These are phyloP conservation scores for Aspergillus pseudoglaucus DNA, from an alignment of 2,329 filamentous ascomycete genomes.

Conservation along the genomic window DNA sequence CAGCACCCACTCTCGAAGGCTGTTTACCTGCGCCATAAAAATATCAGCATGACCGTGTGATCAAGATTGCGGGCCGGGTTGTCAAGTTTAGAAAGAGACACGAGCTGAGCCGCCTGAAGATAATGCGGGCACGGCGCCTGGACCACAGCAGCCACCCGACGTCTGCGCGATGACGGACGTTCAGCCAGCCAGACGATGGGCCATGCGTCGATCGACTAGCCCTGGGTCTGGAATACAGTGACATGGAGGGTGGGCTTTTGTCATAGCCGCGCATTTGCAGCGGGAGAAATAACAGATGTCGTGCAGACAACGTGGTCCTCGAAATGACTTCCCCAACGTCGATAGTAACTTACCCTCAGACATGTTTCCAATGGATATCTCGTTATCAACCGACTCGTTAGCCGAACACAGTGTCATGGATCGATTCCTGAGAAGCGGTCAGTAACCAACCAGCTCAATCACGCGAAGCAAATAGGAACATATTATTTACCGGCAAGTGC, in stretches of 20 bases:
- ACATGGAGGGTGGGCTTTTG: not conserved
- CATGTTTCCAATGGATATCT: not conserved
- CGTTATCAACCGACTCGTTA: not conserved
- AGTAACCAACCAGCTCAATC: not conserved
- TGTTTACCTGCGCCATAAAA: conserved; percentile 18
- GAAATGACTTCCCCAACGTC: not conserved
- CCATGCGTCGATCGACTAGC: not conserved
- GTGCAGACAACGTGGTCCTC: not conserved
- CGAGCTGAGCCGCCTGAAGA: not conserved
- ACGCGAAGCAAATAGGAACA: not conserved
- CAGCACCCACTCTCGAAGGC: conserved; percentile 15
- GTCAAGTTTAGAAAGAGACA: conserved; percentile 9
- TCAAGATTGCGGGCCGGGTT: conserved; percentile 20
- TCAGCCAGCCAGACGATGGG: not conserved
- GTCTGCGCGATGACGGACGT: conserved; percentile 1
- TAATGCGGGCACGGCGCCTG: not conserved
- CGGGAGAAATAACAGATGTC: not conserved
- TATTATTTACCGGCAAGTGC: not conserved
- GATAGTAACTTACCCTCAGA: not conserved
- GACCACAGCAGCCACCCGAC: conserved; percentile 1
- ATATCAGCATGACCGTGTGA: conserved; percentile 28
- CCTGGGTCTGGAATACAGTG: conserved; percentile 5
- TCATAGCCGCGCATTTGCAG: not conserved
- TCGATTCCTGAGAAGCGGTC: not conserved
- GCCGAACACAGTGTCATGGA: not conserved